Evolutionary conservation across 305 asterid genomes (phyloP).

Genomic region (Fraxinus nigra): DNA sequence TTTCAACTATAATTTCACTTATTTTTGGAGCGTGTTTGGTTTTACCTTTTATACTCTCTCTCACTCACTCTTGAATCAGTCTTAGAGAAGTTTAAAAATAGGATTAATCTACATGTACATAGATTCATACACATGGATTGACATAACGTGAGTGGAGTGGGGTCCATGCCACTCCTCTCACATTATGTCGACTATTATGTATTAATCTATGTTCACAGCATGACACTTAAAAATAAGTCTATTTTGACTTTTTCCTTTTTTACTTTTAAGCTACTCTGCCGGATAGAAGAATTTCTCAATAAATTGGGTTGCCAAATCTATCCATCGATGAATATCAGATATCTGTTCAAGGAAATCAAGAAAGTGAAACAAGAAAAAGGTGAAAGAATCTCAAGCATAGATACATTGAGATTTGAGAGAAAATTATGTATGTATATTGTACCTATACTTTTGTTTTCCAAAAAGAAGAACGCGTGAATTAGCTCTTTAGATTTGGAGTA

Average conservation of each 20-base stretch:
- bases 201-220: too few relatives aligned
- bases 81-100: neutral
- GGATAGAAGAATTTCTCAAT: neutral
- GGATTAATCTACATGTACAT: too few relatives aligned
- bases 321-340: neutral
- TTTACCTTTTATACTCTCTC: neutral
- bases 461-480: neutral
- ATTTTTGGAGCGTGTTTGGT: neutral
- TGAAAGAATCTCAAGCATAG: neutral
- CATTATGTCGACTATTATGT: too few relatives aligned
- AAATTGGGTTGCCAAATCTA: neutral
- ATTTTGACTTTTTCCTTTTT: neutral
- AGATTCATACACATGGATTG: too few relatives aligned
- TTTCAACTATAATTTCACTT: slow-evolving; percentile 30
- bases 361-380: neutral
- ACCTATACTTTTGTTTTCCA: neutral
- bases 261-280: neutral
- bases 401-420: neutral
- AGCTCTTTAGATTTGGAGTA: neutral
- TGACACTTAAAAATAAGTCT: neutral
- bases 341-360: neutral
- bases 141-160: too few relatives aligned
- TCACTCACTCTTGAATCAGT: neutral
- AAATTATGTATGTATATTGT: neutral
- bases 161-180: too few relatives aligned